Conservation (phyloP, 345 rosid species). For the Psidium friedrichsthalianum region DNA sequence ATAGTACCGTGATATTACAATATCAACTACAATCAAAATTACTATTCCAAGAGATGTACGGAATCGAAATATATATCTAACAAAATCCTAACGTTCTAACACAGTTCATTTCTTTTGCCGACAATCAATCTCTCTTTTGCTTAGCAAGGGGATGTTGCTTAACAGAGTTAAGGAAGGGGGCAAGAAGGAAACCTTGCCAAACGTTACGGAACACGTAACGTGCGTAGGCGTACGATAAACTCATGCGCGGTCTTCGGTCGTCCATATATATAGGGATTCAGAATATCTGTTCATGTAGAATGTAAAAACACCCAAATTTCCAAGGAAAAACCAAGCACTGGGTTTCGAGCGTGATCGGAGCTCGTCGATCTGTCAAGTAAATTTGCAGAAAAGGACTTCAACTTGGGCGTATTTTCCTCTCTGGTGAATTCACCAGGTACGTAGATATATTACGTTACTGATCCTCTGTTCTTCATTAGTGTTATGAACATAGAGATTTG, state of each 20-base stretch:
- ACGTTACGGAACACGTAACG: not conserved
- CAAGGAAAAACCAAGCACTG: not conserved
- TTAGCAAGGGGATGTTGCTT: not conserved
- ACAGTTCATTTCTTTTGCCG: not conserved
- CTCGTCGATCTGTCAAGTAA: not conserved
- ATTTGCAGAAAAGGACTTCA: not conserved
- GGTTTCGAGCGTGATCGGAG: not conserved
- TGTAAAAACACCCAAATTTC: not conserved
- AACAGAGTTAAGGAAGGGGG: not conserved
- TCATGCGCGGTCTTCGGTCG: not conserved
- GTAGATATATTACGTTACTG: not conserved
- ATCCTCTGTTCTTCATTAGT: not conserved
- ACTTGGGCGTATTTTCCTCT: not conserved
- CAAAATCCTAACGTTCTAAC: no score
- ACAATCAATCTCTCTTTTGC: not conserved
- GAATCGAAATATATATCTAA: no score
- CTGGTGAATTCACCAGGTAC: no score
- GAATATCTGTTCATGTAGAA: not conserved
- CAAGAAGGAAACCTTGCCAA: not conserved
- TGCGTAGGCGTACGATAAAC: rapidly evolving
- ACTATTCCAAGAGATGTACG: no score
- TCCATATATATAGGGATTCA: not conserved
- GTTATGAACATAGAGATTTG: not conserved
- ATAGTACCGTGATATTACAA: no score
- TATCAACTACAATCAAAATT: no score